Evolutionary conservation across 2,329 filamentous ascomycete genomes (phyloP).

Genomic region (Ophiostoma perfectum): DNA sequence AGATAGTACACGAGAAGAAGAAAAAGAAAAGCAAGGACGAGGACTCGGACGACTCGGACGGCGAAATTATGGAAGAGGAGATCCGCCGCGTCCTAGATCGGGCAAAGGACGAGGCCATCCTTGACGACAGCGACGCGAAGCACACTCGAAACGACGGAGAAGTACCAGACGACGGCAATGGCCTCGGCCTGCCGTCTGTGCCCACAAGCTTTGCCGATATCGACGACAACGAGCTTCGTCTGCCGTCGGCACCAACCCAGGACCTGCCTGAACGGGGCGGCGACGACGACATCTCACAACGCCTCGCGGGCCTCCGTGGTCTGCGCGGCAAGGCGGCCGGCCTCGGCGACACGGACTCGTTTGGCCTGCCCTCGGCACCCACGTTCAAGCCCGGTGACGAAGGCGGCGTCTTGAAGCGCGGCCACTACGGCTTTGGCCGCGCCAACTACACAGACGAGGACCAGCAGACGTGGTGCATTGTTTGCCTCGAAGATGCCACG

Average conservation of each 20-base stretch:
- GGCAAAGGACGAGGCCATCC: conserved; percentile 43
- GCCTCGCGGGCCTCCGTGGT: conserved; percentile 48
- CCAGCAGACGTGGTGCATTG: conserved; percentile 71
- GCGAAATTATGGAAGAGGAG: conserved; percentile 43
- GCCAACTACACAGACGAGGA: conserved; percentile 61
- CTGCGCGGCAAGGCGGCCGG: conserved; percentile 28
- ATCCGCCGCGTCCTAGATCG: conserved; percentile 43
- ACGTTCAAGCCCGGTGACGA: conserved; percentile 44
- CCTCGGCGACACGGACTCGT: conserved; percentile 32
- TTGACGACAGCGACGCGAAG: conserved; percentile 26
- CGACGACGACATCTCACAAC: conserved; percentile 45
- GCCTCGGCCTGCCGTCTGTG: conserved; percentile 43
- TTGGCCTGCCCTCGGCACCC: conserved; percentile 47
- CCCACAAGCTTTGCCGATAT: conserved; percentile 45
- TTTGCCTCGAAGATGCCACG: conserved; percentile 73
- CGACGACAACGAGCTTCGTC: conserved; percentile 31
- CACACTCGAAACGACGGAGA: conserved; percentile 9
- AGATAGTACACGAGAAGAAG: background rate
- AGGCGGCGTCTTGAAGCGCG: conserved; percentile 19
- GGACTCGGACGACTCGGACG: conserved; percentile 44
- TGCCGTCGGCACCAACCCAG: conserved; percentile 15
- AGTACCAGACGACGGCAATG: conserved; percentile 22
- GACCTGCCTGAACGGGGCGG: conserved; percentile 30
- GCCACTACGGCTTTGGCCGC: conserved; percentile 30
- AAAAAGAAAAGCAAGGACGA: conserved; percentile 17